Base-by-base conservation (phyloP, 176 grass and related monocot genomes). In the Aegilops longissima region DNA sequence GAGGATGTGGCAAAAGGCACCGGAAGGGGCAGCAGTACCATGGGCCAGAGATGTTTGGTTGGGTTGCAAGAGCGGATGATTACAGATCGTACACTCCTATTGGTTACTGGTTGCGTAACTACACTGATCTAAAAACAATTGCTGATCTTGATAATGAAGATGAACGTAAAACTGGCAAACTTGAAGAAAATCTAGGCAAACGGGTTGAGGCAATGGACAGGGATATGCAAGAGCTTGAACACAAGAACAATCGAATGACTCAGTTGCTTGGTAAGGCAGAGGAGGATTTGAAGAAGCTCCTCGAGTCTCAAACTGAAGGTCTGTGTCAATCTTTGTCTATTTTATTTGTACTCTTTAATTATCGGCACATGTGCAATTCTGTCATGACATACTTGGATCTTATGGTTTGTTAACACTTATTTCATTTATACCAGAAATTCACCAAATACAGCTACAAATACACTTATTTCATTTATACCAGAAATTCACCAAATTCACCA, bases 401-500 rank as follows among this genome's bases (percentile, higher is more conserved):
- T 68, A 68, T 68, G 29, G 17, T 34, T 5, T 66, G 4, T 66
- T 34, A 68, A 34, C 17, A 68, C 66, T 17, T 34, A 86, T 2
- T n/a, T 59, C 25, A 69, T 52, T 11, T 58, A 78, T 78, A 70
- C 61, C 86, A 97, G 95, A 98, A 85, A 98, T 98, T 63, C 81
- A 49, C 29, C 90, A 95, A 91, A 95, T 98, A 39, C 45, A 90
- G 71, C 83, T 86, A 62, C 78, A 81, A n/a, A n/a, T n/a, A 34
- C 17, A 68, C 66, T 17, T 34, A 86, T 2, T n/a, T 59, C 25
- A 69, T 52, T 11, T 58, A 78, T 78, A 70, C 61, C 86, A 97
- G 95, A 98, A 85, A 98, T 98, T 63, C 81, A 49, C 29, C 90
- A 95, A 91, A 95, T 98, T 30, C 45, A 90, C 63, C 83, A n/a